These are phyloP conservation scores for Vicia sativa DNA, from an alignment of 306 rosid species.

Conservation along the genomic window DNA sequence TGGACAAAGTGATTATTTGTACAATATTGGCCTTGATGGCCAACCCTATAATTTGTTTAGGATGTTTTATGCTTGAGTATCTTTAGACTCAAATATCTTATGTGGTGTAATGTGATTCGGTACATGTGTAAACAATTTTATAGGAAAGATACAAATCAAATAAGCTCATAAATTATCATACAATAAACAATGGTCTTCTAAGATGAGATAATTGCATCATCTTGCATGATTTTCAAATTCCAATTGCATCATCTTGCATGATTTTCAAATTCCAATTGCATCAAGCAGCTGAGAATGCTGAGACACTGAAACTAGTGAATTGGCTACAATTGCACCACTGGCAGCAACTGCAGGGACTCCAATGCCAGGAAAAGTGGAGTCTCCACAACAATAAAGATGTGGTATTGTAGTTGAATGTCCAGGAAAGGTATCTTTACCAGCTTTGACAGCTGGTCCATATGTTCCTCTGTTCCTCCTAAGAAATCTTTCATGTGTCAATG, in stretches of 20 bases:
- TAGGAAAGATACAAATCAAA: not conserved
- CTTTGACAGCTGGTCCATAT: conserved; percentile 81
- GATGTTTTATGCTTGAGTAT: not conserved
- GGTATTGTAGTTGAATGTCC: conserved; percentile 81
- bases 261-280: conserved; percentile 77
- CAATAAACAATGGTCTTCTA: not conserved
- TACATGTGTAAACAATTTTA: not conserved
- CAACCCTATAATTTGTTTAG: not conserved
- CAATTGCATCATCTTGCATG: not conserved
- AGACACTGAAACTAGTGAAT: conserved; percentile 78
- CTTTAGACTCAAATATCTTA: not conserved
- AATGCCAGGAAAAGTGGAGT: conserved; percentile 95
- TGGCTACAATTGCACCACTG: conserved; percentile 94
- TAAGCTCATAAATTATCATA: not conserved
- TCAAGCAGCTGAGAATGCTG: conserved; percentile 85
- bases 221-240: too few species aligned
- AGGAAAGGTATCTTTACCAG: conserved; percentile 65
- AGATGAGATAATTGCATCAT: not conserved
- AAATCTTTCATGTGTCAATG: conserved; percentile 85
- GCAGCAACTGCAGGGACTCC: conserved; percentile 99
- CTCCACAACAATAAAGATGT: conserved; percentile 85
- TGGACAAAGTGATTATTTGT: not conserved
- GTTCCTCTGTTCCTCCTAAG: conserved; percentile 67
- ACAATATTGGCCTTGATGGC: conserved; percentile 4
- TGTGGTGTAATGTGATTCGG: not conserved